A percentile compares a stretch with the other conserved stretches of the same genome.
phyloP scores from a whole-genome alignment of 805 yeast species.

The Vanderwaltozyma yarrowii region DNA sequence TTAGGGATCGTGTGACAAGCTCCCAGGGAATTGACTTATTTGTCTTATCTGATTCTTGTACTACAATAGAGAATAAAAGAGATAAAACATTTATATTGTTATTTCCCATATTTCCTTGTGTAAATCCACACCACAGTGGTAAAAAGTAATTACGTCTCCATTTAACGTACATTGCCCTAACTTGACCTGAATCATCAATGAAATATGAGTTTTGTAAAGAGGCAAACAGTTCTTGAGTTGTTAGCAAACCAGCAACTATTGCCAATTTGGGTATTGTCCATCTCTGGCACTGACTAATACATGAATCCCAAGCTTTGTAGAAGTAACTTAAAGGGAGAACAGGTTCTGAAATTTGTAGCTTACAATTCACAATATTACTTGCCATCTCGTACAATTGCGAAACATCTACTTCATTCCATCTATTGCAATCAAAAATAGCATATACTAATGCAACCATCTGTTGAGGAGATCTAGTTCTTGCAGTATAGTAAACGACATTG shows the following conservation, averaged over 20 bases:
- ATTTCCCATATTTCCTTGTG: background rate
- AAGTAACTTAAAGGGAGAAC: constrained; percentile 13
- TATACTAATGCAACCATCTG: constrained; percentile 9
- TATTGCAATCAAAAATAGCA: constrained; percentile 9
- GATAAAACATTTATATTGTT: no score
- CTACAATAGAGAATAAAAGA: background rate
- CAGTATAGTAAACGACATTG: constrained; percentile 22
- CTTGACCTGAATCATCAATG: constrained; percentile 18
- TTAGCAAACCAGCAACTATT: constrained; percentile 17
- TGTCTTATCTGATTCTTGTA: background rate
- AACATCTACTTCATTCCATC: constrained; percentile 6
- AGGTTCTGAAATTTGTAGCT: constrained; percentile 27
- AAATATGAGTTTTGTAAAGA: constrained; percentile 12
- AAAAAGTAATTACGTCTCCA: constrained; percentile 16
- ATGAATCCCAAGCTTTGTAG: constrained; percentile 16
- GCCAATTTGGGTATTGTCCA: constrained; percentile 19
- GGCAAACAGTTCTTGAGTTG: constrained; percentile 10
- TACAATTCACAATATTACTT: constrained; percentile 20
- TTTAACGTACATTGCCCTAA: constrained; percentile 6
- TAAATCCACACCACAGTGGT: constrained; percentile 14
- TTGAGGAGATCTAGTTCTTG: constrained; percentile 10
- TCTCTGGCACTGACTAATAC: constrained; percentile 7
- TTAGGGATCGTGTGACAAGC: constrained; percentile 7
- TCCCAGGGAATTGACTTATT: constrained; percentile 8
- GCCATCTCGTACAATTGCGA: constrained; percentile 11